A percentile compares a stretch with the other conserved stretches of the same genome.
Evolutionary conservation across 139 green algal genomes (phyloP).

Genomic region (Deuterostichococcus epilithicus): DNA sequence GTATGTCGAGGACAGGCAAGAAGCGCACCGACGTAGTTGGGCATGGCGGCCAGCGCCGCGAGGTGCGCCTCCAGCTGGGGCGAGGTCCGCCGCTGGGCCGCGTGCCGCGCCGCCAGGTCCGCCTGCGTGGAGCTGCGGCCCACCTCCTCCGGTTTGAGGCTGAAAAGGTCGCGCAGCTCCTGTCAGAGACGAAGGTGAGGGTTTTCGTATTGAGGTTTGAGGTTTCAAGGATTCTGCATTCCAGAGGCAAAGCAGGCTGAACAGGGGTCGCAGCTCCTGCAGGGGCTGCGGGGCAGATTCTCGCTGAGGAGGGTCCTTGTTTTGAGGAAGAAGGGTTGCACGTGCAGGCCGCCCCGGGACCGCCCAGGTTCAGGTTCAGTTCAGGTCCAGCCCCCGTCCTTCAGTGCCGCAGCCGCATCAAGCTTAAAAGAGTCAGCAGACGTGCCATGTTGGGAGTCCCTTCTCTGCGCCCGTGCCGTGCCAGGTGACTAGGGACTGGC

Average conservation of each 20-base stretch:
- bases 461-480: too few species aligned
- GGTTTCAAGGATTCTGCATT: background rate
- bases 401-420: background rate
- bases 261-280: slow-evolving; percentile 8
- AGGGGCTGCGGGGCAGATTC: background rate
- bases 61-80: slow-evolving; percentile 46
- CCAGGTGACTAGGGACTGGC: too few species aligned
- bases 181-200: background rate
- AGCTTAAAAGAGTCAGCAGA: too few species aligned
- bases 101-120: slow-evolving; percentile 66
- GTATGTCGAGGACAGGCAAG: background rate
- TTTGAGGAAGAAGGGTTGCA: background rate
- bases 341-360: too few species aligned
- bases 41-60: slow-evolving; percentile 29
- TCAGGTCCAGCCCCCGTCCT: too few species aligned
- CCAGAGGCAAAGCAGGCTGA: background rate
- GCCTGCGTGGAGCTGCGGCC: slow-evolving; percentile 54
- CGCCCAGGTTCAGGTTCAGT: too few species aligned
- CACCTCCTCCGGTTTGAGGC: slow-evolving; percentile 47
- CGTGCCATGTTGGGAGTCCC: too few species aligned
- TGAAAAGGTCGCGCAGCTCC: slow-evolving; percentile 80
- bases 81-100: slow-evolving; percentile 37
- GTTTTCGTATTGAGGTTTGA: background rate
- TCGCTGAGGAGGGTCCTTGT: background rate
- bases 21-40: slow-evolving; percentile 33